Evolutionary conservation across 2,329 filamentous ascomycete species (phyloP).

Genomic region (Colletotrichum abscissum): DNA sequence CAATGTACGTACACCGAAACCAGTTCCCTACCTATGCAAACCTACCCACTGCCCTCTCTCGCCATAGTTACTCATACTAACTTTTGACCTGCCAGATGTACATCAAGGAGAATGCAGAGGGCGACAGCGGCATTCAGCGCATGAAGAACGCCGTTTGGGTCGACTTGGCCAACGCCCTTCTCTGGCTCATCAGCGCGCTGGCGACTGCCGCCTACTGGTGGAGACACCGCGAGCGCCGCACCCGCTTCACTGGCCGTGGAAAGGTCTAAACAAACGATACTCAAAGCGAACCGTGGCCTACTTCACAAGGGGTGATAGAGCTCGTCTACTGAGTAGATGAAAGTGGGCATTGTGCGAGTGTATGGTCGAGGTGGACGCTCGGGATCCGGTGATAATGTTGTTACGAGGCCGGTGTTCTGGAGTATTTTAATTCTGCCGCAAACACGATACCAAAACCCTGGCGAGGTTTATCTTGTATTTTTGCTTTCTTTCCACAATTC

Average conservation of each 20-base stretch:
- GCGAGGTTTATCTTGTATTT: background rate
- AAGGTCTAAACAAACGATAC: conserved; percentile 52
- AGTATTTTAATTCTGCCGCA: background rate
- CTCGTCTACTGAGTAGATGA: background rate
- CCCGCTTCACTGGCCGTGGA: conserved; percentile 70
- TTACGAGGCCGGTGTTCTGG: background rate
- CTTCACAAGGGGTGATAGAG: background rate
- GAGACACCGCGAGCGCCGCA: conserved; percentile 61
- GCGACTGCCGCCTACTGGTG: conserved; percentile 70
- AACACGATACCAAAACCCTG: conserved; percentile 20
- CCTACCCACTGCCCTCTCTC: background rate
- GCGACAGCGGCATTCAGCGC: conserved; percentile 71
- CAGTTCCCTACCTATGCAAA: background rate
- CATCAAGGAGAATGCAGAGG: conserved; percentile 75
- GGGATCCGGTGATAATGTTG: background rate
- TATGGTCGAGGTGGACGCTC: background rate
- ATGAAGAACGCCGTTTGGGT: conserved; percentile 94
- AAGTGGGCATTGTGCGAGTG: background rate
- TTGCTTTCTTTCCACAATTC: background rate
- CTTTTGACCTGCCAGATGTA: conserved; percentile 63
- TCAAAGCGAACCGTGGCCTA: conserved; percentile 1
- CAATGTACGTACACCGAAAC: conserved; percentile 53
- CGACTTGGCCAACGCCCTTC: conserved; percentile 77
- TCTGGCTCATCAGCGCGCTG: conserved; percentile 77
- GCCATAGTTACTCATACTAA: background rate